Conservation (phyloP, 2,329 filamentous ascomycete species). For the Catunica adiposa region DNA sequence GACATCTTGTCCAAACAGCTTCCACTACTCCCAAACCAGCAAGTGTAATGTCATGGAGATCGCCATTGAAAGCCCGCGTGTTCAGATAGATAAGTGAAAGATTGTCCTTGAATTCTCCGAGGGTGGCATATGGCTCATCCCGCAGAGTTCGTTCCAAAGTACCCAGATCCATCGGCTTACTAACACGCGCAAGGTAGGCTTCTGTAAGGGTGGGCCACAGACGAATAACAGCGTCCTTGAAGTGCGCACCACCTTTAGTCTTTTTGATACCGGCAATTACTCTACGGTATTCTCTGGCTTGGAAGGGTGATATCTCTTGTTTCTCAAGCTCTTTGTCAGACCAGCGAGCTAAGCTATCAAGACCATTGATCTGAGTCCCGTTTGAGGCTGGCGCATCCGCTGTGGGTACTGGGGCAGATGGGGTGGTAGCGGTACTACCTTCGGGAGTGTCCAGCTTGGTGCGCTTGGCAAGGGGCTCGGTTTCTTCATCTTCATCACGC, state of each 20-base stretch:
- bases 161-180: constrained; percentile 67
- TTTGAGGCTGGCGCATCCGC: constrained; percentile 14
- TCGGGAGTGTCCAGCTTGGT: constrained; percentile 51
- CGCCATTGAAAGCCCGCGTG: constrained; percentile 66
- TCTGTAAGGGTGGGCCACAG: constrained; percentile 61
- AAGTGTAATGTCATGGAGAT: constrained; percentile 53
- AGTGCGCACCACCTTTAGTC: constrained; percentile 62
- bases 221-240: constrained; percentile 60
- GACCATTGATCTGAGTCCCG: constrained; percentile 17
- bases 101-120: constrained; percentile 60
- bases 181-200: constrained; percentile 52
- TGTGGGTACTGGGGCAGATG: not conserved
- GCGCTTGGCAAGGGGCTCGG: constrained; percentile 61
- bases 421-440: constrained; percentile 19
- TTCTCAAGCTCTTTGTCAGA: constrained; percentile 28
- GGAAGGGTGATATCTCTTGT: constrained; percentile 38
- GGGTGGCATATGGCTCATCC: constrained; percentile 45
- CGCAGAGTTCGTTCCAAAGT: constrained; percentile 71
- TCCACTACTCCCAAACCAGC: constrained; percentile 39
- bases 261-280: constrained; percentile 66
- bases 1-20: constrained; percentile 31
- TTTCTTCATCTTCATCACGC: constrained; percentile 43
- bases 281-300: constrained; percentile 46
- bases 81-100: constrained; percentile 68
- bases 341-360: constrained; percentile 24